These are phyloP conservation scores for Microdochium paspali DNA, from an alignment of 2,329 filamentous ascomycete species.

Conservation along the genomic window DNA sequence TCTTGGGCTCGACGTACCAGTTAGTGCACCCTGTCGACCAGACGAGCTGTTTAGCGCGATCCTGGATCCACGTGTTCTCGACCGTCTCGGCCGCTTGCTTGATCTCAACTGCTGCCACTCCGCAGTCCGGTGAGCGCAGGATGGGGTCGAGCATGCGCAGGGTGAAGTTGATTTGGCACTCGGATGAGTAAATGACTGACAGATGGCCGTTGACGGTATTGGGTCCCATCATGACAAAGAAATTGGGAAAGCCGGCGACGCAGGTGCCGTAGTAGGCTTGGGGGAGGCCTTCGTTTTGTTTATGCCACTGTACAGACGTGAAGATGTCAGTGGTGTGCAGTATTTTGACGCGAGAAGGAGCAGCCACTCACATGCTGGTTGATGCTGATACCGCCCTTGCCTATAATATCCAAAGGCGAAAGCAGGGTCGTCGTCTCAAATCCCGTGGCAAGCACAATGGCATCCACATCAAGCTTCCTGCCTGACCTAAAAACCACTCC, in stretches of 20 bases:
- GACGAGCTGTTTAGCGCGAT: not conserved
- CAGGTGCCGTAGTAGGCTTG: constrained; percentile 40
- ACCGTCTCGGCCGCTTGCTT: not conserved
- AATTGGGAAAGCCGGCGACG: constrained; percentile 34
- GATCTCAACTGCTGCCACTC: not conserved
- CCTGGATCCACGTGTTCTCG: not conserved
- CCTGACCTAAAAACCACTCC: constrained; percentile 21
- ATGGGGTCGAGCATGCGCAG: not conserved
- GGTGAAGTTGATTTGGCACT: not conserved
- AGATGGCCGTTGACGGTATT: constrained; percentile 55
- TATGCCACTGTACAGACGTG: constrained; percentile 23
- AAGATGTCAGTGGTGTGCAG: not conserved
- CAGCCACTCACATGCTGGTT: constrained; percentile 16
- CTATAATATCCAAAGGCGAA: constrained; percentile 34
- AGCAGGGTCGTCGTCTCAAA: constrained; percentile 37
- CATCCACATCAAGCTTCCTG: constrained; percentile 27
- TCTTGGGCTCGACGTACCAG: not conserved
- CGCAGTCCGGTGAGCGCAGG: not conserved
- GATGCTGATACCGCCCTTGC: constrained; percentile 26
- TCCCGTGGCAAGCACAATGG: constrained; percentile 37
- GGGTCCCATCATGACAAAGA: constrained; percentile 38
- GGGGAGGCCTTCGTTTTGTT: constrained; percentile 20
- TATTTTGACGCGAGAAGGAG: constrained; percentile 5
- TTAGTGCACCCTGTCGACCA: not conserved
- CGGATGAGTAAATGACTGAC: constrained; percentile 6